These are phyloP conservation scores for Suillus sp. DNA, from an alignment of 768 basidiomycete species.

Conservation along the genomic window DNA sequence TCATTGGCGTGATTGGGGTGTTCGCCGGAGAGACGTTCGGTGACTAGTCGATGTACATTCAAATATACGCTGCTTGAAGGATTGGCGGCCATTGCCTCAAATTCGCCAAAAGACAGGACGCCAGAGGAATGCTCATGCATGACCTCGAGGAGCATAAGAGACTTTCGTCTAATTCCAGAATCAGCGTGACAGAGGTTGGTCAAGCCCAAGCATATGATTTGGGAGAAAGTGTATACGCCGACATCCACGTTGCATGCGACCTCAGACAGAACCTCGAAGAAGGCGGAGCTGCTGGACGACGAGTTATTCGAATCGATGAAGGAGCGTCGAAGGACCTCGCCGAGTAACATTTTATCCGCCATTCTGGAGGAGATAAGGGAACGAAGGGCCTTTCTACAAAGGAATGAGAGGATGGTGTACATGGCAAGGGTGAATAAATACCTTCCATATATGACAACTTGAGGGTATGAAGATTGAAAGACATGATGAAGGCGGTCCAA, in stretches of 20 bases:
- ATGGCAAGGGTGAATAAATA: conserved; percentile 13
- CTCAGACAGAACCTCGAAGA: conserved; percentile 81
- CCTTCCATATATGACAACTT: conserved; percentile 37
- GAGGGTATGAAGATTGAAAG: conserved; percentile 56
- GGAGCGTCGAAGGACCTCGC: conserved; percentile 68
- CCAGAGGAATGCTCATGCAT: conserved; percentile 72
- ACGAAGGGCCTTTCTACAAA: conserved; percentile 70
- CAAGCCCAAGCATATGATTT: conserved; percentile 74
- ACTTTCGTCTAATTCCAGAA: conserved; percentile 62
- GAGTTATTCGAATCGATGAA: conserved; percentile 59
- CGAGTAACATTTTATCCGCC: conserved; percentile 56
- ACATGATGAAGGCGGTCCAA: conserved; percentile 73
- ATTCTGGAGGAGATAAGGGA: conserved; percentile 63
- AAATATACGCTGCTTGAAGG: conserved; percentile 75
- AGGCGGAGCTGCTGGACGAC: conserved; percentile 58
- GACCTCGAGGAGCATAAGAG: conserved; percentile 76
- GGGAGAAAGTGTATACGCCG: conserved; percentile 71
- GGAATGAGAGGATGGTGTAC: conserved; percentile 18
- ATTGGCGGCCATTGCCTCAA: conserved; percentile 75
- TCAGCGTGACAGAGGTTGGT: conserved; percentile 83
- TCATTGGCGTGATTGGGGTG: conserved; percentile 64
- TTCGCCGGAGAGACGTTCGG: conserved; percentile 77
- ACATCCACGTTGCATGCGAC: conserved; percentile 55
- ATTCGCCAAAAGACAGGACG: conserved; percentile 65
- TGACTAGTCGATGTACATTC: conserved; percentile 76